Percentiles rank a stretch among this genome's conserved stretches.
Evolutionary conservation across 116 monocot species (phyloP).

Genomic region (Zostera marina): DNA sequence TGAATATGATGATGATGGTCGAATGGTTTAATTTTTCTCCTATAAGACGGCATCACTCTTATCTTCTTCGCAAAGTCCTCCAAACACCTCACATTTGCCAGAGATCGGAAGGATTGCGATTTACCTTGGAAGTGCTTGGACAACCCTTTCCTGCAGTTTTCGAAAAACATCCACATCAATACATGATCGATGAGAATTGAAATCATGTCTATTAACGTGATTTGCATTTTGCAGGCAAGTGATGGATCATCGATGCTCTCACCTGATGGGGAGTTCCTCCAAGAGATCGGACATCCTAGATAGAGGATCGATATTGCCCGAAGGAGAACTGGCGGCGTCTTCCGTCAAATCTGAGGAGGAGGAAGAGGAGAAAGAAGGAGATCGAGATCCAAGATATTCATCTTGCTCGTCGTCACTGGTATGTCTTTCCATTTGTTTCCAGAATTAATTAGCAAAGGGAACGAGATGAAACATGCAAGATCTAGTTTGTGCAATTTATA

Average conservation of each 20-base stretch:
- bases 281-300: conserved; percentile 1
- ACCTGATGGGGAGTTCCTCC: conserved; percentile 2
- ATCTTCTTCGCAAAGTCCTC: conserved; percentile 53
- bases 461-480: no score
- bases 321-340: neutral
- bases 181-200: no score
- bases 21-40: no score
- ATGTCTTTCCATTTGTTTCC: no score
- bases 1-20: no score
- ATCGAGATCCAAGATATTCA: no score
- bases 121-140: conserved; percentile 71
- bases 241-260: neutral
- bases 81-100: conserved; percentile 31
- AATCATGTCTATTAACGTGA: neutral
- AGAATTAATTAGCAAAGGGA: no score
- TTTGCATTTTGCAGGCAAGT: neutral
- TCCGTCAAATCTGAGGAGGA: conserved; percentile 3
- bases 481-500: no score
- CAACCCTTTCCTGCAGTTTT: conserved; percentile 49
- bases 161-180: neutral
- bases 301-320: neutral
- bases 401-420: no score
- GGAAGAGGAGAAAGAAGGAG: no score
- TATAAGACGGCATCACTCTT: no score
- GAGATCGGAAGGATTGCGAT: conserved; percentile 62